Base-by-base conservation (phyloP, 106 monocot species). In the Dendrobium catenatum region DNA sequence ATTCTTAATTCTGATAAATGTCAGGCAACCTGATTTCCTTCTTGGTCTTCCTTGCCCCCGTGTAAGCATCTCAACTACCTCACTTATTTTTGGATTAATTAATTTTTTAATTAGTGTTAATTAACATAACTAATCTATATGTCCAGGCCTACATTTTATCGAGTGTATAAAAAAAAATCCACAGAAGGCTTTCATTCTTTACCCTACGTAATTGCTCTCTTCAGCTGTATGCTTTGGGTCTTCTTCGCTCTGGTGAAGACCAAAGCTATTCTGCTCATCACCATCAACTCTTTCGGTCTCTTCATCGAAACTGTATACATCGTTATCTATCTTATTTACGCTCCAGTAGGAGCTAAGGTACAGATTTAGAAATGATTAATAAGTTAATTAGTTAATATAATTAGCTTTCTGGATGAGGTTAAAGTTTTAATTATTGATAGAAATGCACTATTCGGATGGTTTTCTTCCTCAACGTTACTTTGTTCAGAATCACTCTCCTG, bases 211-310 rank as follows among this genome's bases (percentile, higher is more conserved):
- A 84, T 88, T 0, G 84, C 91, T 1, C 85, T 94, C 29, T 90
- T 95, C 82, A 92, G 92, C 55, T 59, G 87, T 20, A 92, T 86
- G 88, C 75, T 95, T 43, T 92, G 90, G 92, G 84, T 95, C 16
- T 90, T 77, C 86, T 95, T 90, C 61, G 92, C 92, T 11, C 16
- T 87, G 37, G 7, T 85, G 37, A 89, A 90, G 78, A 82, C 85
- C 8, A 40, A 85, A 33, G 82, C 84, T 5, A 40, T 15, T 58
- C 89, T 96, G 49, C 87, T 96, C 10, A 84, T 96, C 86, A 89
- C 88, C 80, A 93, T 96, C 73, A 96, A 93, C 84, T 81, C 85
- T 0, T 68, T 79, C 1, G 91, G 93, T 4, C 88, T 87, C 73
- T 42, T 91, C 56, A 87, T 93, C 29, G 88, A 96, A 83, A 85